Evolutionary conservation across 139 green algal species (phyloP), one percentile per base, ranked within the genome.

Genomic region (Micractinium sp.): DNA sequence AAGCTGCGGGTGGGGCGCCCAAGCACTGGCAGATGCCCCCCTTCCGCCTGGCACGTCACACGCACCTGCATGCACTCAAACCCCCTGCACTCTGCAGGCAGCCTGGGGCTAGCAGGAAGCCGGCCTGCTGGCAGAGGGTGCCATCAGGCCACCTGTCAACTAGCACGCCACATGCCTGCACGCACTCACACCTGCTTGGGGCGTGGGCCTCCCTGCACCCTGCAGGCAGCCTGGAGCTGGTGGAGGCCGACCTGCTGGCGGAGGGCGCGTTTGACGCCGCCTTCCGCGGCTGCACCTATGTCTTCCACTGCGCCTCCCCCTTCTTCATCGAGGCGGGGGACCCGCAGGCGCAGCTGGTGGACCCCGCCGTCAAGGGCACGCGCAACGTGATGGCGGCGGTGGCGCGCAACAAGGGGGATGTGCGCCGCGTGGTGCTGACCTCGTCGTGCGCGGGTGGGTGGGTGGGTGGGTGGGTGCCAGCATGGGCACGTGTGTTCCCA

Each of bases 221-320:
- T 71, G 22, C 67, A 88, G 87, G 90, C 80, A 89, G 33, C 2
- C 87, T 96, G 39, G 71, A 92, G 86, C 81, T 95, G 19, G 60
- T 92, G 3, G 85, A 94, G 82, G 93, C 93, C 0, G 93, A 96
- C 66, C 90, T 96, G 35, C 86, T 94, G 81, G 33, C 75, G 22
- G 60, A 71, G 18, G 89, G 88, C n/a, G 71, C 82, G 33, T 96
- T 96, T 85, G 87, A 93, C 56, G 67, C 56, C 0, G 89, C 89
- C 31, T 73, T 96, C 25, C 39, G 79, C 47, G 93, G 88, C 27
- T 89, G 85, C 69, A 15, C 87, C 35, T 96, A 93, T 81, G 88
- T 98, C 0, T 98, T 97, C 92, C 96, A 98, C 88, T 92, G 94
- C 3, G 96, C 96, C 1, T 95, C 93, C 0, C 91, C 96, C 53